A percentile compares a stretch with the other conserved stretches of the same genome.
Conservation (phyloP, 108 stramenopile genomes). For the Thalassiosira profunda region DNA sequence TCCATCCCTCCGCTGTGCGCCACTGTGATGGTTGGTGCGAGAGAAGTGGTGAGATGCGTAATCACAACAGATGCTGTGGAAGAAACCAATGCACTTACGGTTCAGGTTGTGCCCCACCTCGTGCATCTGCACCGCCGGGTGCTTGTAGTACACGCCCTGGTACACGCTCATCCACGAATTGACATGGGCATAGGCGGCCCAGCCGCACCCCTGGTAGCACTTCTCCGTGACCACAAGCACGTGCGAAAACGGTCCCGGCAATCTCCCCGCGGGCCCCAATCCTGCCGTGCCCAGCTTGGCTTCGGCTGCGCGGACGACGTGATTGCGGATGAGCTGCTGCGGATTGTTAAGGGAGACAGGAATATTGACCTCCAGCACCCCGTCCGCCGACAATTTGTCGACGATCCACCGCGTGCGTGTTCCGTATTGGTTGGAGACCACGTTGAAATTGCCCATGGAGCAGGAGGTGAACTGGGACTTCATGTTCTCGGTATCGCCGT, state of each 20-base stretch:
- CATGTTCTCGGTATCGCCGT: constrained; percentile 29
- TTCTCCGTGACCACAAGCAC: constrained; percentile 35
- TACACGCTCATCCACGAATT: constrained; percentile 34
- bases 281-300: constrained; percentile 12
- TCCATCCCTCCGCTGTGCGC: constrained; percentile 39
- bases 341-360: not conserved
- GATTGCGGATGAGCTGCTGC: not conserved
- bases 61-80: not conserved
- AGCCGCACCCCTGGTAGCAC: constrained; percentile 39
- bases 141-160: constrained; percentile 13
- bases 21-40: constrained; percentile 30
- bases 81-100: not conserved
- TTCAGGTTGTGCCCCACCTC: constrained; percentile 21
- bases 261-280: no score
- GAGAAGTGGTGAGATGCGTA: not conserved
- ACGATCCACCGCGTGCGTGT: no score
- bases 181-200: constrained; percentile 50
- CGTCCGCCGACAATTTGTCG: no score
- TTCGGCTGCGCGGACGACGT: constrained; percentile 22
- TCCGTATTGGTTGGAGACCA: no score
- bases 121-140: constrained; percentile 34
- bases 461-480: not conserved
- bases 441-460: no score
- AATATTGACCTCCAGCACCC: constrained; percentile 5
- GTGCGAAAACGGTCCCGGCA: constrained; percentile 34